Conservation (phyloP, 768 basidiomycete genomes). For the Pleurotus cornucopiae region DNA sequence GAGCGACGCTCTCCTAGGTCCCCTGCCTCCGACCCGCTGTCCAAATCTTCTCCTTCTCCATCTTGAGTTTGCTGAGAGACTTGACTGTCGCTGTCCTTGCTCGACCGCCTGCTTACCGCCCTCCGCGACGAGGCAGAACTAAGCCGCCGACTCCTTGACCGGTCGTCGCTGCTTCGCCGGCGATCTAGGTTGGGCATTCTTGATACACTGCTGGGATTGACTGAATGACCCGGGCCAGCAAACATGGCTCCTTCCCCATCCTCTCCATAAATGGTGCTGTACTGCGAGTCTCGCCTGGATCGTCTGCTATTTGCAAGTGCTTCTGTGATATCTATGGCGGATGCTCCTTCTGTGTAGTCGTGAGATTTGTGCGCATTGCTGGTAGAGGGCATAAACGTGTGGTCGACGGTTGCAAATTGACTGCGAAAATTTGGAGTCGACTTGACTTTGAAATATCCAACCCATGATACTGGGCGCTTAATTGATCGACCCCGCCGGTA, state of each 20-base stretch:
- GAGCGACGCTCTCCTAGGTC: conserved; percentile 23
- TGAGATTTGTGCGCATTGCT: conserved; percentile 27
- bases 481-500: no score
- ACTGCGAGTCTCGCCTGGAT: conserved; percentile 66
- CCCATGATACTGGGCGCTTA: no score
- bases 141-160: conserved; percentile 44
- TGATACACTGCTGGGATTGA: conserved; percentile 76
- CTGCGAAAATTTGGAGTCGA: no score
- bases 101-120: conserved; percentile 36
- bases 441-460: no score
- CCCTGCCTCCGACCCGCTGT: conserved; percentile 21
- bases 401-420: no score
- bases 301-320: conserved; percentile 49
- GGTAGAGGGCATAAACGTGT: conserved; percentile 29
- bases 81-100: conserved; percentile 45
- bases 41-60: conserved; percentile 24
- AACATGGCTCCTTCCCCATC: conserved; percentile 68
- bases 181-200: conserved; percentile 60
- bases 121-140: conserved; percentile 43
- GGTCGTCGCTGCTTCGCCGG: conserved; percentile 55
- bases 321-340: conserved; percentile 64
- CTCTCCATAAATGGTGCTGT: conserved; percentile 52
- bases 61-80: conserved; percentile 35
- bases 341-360: conserved; percentile 89
- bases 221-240: conserved; percentile 67